Evolutionary conservation across 306 rosid species (phyloP), one percentile per base, ranked within the genome.

Genomic region (Lathyrus sativus): DNA sequence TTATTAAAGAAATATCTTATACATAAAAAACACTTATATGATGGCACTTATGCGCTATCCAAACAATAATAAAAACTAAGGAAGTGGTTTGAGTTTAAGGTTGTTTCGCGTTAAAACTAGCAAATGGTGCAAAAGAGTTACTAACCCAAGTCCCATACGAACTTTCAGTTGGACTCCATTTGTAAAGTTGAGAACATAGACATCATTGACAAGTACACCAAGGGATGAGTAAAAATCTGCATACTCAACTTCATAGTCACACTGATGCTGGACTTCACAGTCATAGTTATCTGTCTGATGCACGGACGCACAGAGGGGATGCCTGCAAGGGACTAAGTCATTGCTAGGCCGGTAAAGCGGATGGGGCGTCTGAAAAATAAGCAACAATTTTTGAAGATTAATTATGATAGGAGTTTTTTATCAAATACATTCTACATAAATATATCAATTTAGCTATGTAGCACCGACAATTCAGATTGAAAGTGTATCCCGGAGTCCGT

Each of bases 181-280:
- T 46, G 88, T 83, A 39, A 83, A 78, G 84, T 86, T 89, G 84
- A 92, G 77, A 48, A 79, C 62, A 70, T 87, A 89, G 31, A 76
- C 57, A 76, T 92, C 98, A 80, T 72, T 83, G 78, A 92, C 81
- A 58, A 92, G 96, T 18, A 92, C 96, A 11, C 96, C 98, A 49
- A 84, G 91, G 46, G 96, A 87, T 35, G 95, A 89, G 74, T 89
- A 89, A 3, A 89, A 92, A 67, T 92, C 98, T 31, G 91, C 92
- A 81, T 92, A 92, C 80, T 83, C 82, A 74, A 92, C 85, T 72
- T 85, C 92, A 24, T 92, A 92, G 70, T 92, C 96, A 76, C 98
- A 92, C 66, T 89, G 96, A 72, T 75, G 88, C 22, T 88, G 91
- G 24, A 48, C 72, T 14, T 86, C 91, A 54, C 92, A 87, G 35